These are phyloP conservation scores for Ascosphaera apis DNA, from an alignment of 2,329 filamentous ascomycete genomes.

Conservation along the genomic window DNA sequence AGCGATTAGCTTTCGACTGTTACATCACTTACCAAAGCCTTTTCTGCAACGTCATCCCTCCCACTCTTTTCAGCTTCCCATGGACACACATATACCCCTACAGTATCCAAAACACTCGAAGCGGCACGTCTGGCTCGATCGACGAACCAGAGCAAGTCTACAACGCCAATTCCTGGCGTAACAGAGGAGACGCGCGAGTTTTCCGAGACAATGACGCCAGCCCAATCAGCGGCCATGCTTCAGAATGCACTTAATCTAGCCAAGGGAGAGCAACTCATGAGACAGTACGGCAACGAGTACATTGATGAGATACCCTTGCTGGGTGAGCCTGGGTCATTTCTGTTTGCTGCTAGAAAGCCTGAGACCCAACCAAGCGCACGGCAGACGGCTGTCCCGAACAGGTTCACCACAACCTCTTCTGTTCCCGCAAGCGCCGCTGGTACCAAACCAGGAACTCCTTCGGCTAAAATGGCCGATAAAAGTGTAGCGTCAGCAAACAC, in stretches of 20 bases:
- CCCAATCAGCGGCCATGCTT: slow-evolving; percentile 3
- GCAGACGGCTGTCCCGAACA: slow-evolving; percentile 3
- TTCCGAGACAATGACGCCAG: not conserved
- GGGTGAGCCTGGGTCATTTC: slow-evolving; percentile 40
- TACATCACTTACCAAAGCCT: slow-evolving; percentile 30
- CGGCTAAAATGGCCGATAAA: not conserved
- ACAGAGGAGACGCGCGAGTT: not conserved
- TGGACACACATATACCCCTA: slow-evolving; percentile 35
- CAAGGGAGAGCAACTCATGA: slow-evolving; percentile 27
- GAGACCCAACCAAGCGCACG: slow-evolving; percentile 7
- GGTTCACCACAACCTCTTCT: not conserved
- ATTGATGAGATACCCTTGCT: slow-evolving; percentile 40
- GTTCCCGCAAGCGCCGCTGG: slow-evolving; percentile 3
- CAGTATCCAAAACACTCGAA: slow-evolving; percentile 20
- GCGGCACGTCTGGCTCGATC: slow-evolving; percentile 13
- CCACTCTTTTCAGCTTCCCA: slow-evolving; percentile 34
- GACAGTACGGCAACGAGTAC: slow-evolving; percentile 34
- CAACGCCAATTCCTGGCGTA: slow-evolving; percentile 21
- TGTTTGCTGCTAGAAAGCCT: slow-evolving; percentile 21
- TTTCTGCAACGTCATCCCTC: slow-evolving; percentile 29
- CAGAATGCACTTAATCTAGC: slow-evolving; percentile 20
- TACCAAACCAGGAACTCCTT: not conserved
- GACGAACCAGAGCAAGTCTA: slow-evolving; percentile 24
- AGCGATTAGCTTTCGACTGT: slow-evolving; percentile 28
- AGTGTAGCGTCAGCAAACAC: slow-evolving; percentile 6